Evolutionary conservation across 768 basidiomycete genomes (phyloP).

Genomic region (Sarcomyxa edulis): DNA sequence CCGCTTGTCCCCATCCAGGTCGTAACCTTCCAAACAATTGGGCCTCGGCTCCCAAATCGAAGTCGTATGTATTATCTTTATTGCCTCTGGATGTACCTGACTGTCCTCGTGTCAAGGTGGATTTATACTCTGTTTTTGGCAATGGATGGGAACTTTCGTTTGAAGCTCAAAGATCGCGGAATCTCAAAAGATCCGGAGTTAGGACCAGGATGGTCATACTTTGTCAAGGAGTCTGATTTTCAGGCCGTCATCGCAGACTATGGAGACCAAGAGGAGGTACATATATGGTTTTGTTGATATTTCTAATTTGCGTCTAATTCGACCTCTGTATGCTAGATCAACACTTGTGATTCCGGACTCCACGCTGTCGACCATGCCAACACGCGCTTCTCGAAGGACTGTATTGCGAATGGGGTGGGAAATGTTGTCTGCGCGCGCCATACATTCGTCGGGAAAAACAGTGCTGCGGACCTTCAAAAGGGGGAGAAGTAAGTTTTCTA

Average conservation of each 20-base stretch:
- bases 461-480: slow-evolving; percentile 26
- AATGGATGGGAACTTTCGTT: slow-evolving; percentile 26
- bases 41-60: slow-evolving; percentile 3
- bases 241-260: slow-evolving; percentile 4
- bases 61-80: neutral
- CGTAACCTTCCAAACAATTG: slow-evolving; percentile 13
- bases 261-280: slow-evolving; percentile 10
- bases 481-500: slow-evolving; percentile 22
- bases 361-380: slow-evolving; percentile 9
- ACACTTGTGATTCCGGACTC: slow-evolving; percentile 10
- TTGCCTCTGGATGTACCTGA: neutral
- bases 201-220: slow-evolving; percentile 16
- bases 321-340: slow-evolving; percentile 2
- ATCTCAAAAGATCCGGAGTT: slow-evolving; percentile 15
- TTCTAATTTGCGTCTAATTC: neutral
- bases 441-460: slow-evolving; percentile 20
- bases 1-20: slow-evolving; percentile 18
- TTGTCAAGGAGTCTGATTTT: slow-evolving; percentile 9
- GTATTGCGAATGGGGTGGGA: slow-evolving; percentile 22
- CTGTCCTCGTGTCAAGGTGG: slow-evolving; percentile 17
- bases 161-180: slow-evolving; percentile 17
- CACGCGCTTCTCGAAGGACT: slow-evolving; percentile 8
- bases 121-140: slow-evolving; percentile 18
- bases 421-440: slow-evolving; percentile 23
- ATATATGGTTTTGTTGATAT: slow-evolving; percentile 11